A percentile compares a stretch with the other conserved stretches of the same genome.
Evolutionary conservation across 805 yeast species (phyloP).

Genomic region (Kazachstania martiniae): DNA sequence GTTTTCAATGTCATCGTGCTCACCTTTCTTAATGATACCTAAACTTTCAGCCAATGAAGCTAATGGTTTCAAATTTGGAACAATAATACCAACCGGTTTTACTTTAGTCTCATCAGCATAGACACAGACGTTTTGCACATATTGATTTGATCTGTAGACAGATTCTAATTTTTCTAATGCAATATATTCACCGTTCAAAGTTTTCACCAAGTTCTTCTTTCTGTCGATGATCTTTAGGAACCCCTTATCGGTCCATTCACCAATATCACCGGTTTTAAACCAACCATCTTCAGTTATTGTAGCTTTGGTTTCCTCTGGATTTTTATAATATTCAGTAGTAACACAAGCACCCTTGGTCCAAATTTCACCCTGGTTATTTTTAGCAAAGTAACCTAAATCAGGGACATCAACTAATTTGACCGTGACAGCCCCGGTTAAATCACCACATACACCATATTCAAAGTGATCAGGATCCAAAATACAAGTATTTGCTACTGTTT

Average conservation of each 20-base stretch:
- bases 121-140: slow-evolving; percentile 75
- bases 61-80: slow-evolving; percentile 65
- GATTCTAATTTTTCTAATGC: slow-evolving; percentile 93
- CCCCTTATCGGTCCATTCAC: slow-evolving; percentile 80
- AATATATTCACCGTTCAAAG: slow-evolving; percentile 93
- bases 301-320: slow-evolving; percentile 65
- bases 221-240: slow-evolving; percentile 81
- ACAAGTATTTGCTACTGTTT: slow-evolving; percentile 83
- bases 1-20: slow-evolving; percentile 36
- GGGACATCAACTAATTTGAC: slow-evolving; percentile 83
- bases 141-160: slow-evolving; percentile 71
- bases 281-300: slow-evolving; percentile 80
- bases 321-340: slow-evolving; percentile 67
- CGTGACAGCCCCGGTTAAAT: slow-evolving; percentile 71
- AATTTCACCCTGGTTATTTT: slow-evolving; percentile 88
- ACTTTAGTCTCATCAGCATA: slow-evolving; percentile 84
- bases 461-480: slow-evolving; percentile 54
- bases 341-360: slow-evolving; percentile 68
- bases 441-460: slow-evolving; percentile 73
- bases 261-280: slow-evolving; percentile 96
- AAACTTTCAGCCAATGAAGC: slow-evolving; percentile 48
- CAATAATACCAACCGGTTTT: slow-evolving; percentile 85
- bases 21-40: slow-evolving; percentile 31
- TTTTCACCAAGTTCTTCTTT: slow-evolving; percentile 90
- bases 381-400: slow-evolving; percentile 85